A percentile compares a stretch with the other conserved stretches of the same genome.
These are phyloP conservation scores for Gentiana straminea DNA, from an alignment of 257 asterid genomes.

Conservation along the genomic window DNA sequence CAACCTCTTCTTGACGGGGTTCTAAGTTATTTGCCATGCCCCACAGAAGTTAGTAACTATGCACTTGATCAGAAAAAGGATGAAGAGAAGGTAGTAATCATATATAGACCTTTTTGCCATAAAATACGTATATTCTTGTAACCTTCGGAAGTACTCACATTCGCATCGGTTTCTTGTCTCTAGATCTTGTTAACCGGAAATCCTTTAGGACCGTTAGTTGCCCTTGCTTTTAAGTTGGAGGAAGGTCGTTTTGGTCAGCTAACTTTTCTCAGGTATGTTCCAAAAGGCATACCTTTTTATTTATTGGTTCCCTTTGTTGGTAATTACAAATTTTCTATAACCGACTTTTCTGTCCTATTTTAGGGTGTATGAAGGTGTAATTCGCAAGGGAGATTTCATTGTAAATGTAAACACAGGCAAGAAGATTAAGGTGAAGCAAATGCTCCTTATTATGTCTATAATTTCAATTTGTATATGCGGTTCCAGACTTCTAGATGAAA, in stretches of 20 bases:
- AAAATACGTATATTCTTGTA: background rate
- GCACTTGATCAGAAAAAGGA: conserved; percentile 91
- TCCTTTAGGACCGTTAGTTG: conserved; percentile 92
- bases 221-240: conserved; percentile 92
- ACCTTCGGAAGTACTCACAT: background rate
- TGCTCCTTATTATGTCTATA: background rate
- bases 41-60: conserved; percentile 66
- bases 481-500: too few relatives aligned
- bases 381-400: conserved; percentile 91
- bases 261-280: conserved; percentile 72
- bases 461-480: background rate
- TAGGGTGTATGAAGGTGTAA: conserved; percentile 91
- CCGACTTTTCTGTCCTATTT: conserved; percentile 7
- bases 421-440: conserved; percentile 67
- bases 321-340: background rate
- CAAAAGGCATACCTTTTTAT: background rate
- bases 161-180: conserved; percentile 13
- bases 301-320: conserved; percentile 1
- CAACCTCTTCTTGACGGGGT: conserved; percentile 98
- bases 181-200: conserved; percentile 79
- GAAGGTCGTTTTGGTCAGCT: conserved; percentile 96
- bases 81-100: conserved; percentile 69
- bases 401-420: conserved; percentile 83
- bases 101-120: conserved; percentile 6
- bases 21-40: conserved; percentile 83